These are phyloP conservation scores for Psilocybe cubensis DNA, from an alignment of 768 basidiomycete species.

Conservation along the genomic window DNA sequence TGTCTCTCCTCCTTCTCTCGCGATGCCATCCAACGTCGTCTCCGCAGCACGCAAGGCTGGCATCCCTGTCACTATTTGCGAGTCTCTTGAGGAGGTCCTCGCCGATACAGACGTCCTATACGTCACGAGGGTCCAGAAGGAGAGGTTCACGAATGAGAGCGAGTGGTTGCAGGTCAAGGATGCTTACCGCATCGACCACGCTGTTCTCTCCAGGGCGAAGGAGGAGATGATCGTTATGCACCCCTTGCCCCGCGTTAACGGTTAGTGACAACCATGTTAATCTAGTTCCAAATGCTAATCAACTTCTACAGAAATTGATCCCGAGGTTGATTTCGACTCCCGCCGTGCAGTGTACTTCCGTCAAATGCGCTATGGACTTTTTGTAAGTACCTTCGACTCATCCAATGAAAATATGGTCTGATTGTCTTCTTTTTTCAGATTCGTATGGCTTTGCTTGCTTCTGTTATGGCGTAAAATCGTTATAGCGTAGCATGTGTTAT, in stretches of 20 bases:
- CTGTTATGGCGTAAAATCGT: constrained; percentile 13
- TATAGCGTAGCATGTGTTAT: not conserved
- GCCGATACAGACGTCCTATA: constrained; percentile 95
- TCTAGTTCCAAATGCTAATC: constrained; percentile 12
- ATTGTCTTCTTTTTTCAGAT: constrained; percentile 4
- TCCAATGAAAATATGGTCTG: not conserved
- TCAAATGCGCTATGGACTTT: constrained; percentile 97
- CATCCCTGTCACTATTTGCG: constrained; percentile 75
- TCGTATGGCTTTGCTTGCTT: constrained; percentile 17
- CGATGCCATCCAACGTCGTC: constrained; percentile 90
- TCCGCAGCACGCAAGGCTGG: constrained; percentile 84
- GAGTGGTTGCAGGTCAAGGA: constrained; percentile 95
- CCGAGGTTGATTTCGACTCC: constrained; percentile 96
- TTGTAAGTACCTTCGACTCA: constrained; percentile 59
- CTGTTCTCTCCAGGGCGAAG: constrained; percentile 90
- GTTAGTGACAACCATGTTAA: constrained; percentile 39
- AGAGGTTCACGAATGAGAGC: constrained; percentile 78
- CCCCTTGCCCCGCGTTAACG: constrained; percentile 92
- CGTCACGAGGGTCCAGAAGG: constrained; percentile 95
- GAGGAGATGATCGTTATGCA: constrained; percentile 99
- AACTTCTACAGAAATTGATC: constrained; percentile 84
- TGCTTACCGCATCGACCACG: constrained; percentile 91
- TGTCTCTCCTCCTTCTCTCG: constrained; percentile 83
- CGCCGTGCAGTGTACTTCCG: constrained; percentile 96
- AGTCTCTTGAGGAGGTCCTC: constrained; percentile 90